These are phyloP conservation scores for Alternaria atra DNA, from an alignment of 2,329 filamentous ascomycete species.

Conservation along the genomic window DNA sequence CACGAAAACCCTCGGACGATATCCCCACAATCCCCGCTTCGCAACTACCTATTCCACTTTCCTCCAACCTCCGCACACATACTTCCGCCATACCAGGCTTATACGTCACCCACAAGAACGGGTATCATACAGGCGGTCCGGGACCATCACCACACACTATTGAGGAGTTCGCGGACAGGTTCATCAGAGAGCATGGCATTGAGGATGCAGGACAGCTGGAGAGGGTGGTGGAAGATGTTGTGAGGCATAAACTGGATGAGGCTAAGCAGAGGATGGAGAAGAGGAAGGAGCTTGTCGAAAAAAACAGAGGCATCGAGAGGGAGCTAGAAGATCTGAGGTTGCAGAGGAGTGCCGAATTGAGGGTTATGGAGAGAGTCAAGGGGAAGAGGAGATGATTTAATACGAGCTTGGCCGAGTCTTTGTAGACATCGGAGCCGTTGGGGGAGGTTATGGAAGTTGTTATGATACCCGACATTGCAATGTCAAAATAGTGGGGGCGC, in stretches of 20 bases:
- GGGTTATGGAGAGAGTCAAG: constrained; percentile 54
- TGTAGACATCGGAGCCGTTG: neutral
- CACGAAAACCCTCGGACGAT: constrained; percentile 23
- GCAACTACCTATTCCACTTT: constrained; percentile 54
- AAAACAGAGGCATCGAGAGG: constrained; percentile 55
- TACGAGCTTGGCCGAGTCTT: neutral
- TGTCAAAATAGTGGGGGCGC: constrained; percentile 12
- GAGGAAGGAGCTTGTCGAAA: constrained; percentile 52
- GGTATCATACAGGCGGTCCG: constrained; percentile 60
- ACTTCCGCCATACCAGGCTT: constrained; percentile 55
- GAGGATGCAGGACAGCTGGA: constrained; percentile 48
- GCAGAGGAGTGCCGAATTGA: constrained; percentile 57
- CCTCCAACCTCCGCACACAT: constrained; percentile 55
- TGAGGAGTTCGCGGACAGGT: constrained; percentile 50
- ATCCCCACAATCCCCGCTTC: constrained; percentile 42
- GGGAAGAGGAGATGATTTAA: constrained; percentile 36
- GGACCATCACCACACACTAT: constrained; percentile 50
- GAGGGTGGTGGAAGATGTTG: constrained; percentile 43
- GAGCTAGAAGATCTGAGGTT: constrained; percentile 55
- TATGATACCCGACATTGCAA: constrained; percentile 19
- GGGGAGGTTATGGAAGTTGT: neutral
- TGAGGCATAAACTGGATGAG: constrained; percentile 48
- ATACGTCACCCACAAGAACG: constrained; percentile 56
- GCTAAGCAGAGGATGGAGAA: constrained; percentile 50
- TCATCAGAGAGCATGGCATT: constrained; percentile 51